A percentile compares a stretch with the other conserved stretches of the same genome.
These are phyloP conservation scores for Paracorniculantispora psalliotae DNA, from an alignment of 2,329 filamentous ascomycete genomes.

Conservation along the genomic window DNA sequence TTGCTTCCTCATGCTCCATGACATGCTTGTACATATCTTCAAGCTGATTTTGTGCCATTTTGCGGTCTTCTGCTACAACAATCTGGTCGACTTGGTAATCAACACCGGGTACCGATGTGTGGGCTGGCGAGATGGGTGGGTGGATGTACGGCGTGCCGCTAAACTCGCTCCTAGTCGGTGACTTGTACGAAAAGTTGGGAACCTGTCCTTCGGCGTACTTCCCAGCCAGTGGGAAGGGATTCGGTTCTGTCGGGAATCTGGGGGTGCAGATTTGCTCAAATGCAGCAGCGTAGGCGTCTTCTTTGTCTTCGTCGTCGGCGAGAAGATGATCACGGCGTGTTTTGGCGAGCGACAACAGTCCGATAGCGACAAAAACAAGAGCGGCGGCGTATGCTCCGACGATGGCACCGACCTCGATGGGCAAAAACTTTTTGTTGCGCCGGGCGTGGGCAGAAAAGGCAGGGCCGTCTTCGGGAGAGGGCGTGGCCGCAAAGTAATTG, in stretches of 20 bases:
- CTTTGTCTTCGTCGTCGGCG: conserved; percentile 42
- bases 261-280: conserved; percentile 19
- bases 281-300: conserved; percentile 8
- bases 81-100: conserved; percentile 71
- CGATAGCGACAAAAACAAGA: conserved; percentile 65
- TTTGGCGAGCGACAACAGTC: conserved; percentile 57
- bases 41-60: conserved; percentile 74
- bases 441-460: conserved; percentile 53
- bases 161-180: conserved; percentile 34
- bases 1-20: conserved; percentile 78
- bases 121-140: conserved; percentile 35
- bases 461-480: conserved; percentile 56
- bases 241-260: conserved; percentile 21
- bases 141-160: conserved; percentile 19
- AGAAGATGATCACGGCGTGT: conserved; percentile 47
- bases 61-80: conserved; percentile 68
- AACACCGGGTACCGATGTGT: conserved; percentile 51
- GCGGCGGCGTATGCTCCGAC: conserved; percentile 77
- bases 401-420: conserved; percentile 78
- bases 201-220: conserved; percentile 27
- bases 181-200: conserved; percentile 49
- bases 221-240: conserved; percentile 15
- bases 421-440: conserved; percentile 61
- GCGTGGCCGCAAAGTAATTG: conserved; percentile 38
- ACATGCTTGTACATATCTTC: conserved; percentile 89